phyloP scores from a whole-genome alignment of 2,329 filamentous ascomycete genomes.

The Colletotrichum lupini region DNA sequence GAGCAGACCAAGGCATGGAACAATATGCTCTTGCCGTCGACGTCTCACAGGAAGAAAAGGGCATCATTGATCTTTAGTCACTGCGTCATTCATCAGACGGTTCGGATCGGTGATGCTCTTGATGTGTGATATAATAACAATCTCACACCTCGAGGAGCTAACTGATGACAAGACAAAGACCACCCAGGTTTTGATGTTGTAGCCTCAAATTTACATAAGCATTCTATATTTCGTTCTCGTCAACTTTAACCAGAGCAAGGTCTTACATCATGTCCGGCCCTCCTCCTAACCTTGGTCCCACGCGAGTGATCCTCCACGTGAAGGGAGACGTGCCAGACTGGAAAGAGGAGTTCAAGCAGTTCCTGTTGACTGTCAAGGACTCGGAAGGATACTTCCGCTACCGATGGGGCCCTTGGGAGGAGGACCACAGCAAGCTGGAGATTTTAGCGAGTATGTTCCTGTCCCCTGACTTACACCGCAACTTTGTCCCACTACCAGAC shows the following conservation, averaged over 20 bases:
- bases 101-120: not conserved
- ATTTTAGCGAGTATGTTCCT: slow-evolving; percentile 17
- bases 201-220: not conserved
- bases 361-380: slow-evolving; percentile 17
- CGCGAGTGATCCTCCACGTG: slow-evolving; percentile 19
- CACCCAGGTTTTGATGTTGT: not conserved
- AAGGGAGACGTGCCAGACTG: slow-evolving; percentile 28
- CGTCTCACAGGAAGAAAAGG: not conserved
- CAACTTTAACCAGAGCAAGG: not conserved
- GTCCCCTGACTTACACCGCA: not conserved
- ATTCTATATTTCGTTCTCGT: not conserved
- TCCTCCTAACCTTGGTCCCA: slow-evolving; percentile 1
- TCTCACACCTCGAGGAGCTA: not conserved
- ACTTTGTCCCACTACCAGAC: not conserved
- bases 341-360: slow-evolving; percentile 32
- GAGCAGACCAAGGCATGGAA: not conserved
- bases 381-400: slow-evolving; percentile 32
- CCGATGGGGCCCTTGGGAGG: slow-evolving; percentile 31
- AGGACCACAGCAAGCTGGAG: slow-evolving; percentile 20
- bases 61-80: not conserved
- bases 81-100: not conserved
- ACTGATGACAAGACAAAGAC: not conserved
- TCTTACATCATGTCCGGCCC: slow-evolving; percentile 14
- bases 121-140: not conserved
- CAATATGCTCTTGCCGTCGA: not conserved